Percentiles rank a stretch among this genome's conserved stretches.
Evolutionary conservation across 2,329 filamentous ascomycete species (phyloP).

Genomic region (Mycogone perniciosa): DNA sequence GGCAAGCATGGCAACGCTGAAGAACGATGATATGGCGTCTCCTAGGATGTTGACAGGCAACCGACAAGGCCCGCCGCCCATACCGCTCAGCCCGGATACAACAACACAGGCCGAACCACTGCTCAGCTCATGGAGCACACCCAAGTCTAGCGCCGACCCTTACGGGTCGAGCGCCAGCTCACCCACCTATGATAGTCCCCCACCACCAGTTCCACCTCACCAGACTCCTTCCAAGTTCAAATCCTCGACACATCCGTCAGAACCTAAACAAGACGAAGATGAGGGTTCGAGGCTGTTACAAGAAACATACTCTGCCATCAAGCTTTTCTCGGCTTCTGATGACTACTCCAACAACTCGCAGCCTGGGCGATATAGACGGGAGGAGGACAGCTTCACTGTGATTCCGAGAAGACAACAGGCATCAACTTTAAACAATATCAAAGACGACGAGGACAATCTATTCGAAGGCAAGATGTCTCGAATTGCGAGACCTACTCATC

Average conservation of each 20-base stretch:
- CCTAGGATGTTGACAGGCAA: conserved; percentile 42
- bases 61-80: conserved; percentile 36
- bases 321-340: conserved; percentile 32
- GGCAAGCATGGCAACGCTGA: conserved; percentile 43
- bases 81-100: conserved; percentile 40
- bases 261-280: conserved; percentile 45
- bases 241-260: conserved; percentile 29
- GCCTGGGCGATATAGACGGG: conserved; percentile 30
- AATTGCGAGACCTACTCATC: conserved; percentile 31
- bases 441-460: conserved; percentile 45
- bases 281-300: conserved; percentile 48
- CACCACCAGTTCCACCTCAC: conserved; percentile 32
- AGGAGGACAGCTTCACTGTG: conserved; percentile 34
- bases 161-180: conserved; percentile 34
- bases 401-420: conserved; percentile 23
- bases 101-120: conserved; percentile 37
- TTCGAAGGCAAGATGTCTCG: conserved; percentile 44
- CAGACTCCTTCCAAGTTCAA: conserved; percentile 15
- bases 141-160: conserved; percentile 41
- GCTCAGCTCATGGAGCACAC: conserved; percentile 46
- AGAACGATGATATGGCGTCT: conserved; percentile 32
- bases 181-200: conserved; percentile 28
- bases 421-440: conserved; percentile 21
- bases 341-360: conserved; percentile 15
- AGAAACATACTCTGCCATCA: conserved; percentile 46